Evolutionary conservation across 305 asterid genomes (phyloP).

Genomic region (Solanum hybrid): DNA sequence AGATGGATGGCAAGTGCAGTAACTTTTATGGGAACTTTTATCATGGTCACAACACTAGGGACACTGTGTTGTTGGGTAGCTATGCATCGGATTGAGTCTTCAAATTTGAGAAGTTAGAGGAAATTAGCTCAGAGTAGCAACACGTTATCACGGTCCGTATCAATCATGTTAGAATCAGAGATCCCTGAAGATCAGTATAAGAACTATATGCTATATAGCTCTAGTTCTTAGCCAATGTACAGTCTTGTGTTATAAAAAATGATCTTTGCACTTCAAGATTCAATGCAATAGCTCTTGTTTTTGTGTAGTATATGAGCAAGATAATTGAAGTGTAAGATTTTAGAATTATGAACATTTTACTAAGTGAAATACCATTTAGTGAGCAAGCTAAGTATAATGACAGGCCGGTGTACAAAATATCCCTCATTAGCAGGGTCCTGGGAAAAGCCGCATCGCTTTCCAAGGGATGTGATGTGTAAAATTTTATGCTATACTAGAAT

Average conservation of each 20-base stretch:
- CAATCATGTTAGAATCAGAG: slow-evolving; percentile 43
- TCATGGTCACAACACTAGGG: slow-evolving; percentile 60
- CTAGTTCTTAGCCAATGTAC: not conserved
- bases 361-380: no score
- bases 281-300: no score
- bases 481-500: no score
- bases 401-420: accelerated
- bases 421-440: no score
- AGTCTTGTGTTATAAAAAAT: not conserved
- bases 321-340: no score
- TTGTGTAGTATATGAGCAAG: no score
- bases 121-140: slow-evolving; percentile 38
- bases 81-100: slow-evolving; percentile 55
- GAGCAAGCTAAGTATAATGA: no score
- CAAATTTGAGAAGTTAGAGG: slow-evolving; percentile 46
- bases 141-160: slow-evolving; percentile 40
- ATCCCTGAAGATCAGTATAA: slow-evolving; percentile 35
- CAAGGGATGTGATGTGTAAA: no score
- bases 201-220: slow-evolving; percentile 53
- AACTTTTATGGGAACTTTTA: no score
- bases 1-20: slow-evolving; percentile 54
- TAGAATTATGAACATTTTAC: no score
- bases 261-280: not conserved
- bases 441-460: no score
- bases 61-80: slow-evolving; percentile 65